A percentile compares a stretch with the other conserved stretches of the same genome.
phyloP scores from a whole-genome alignment of 352 stramenopile genomes.

The Pythium rhizo-oryzae region DNA sequence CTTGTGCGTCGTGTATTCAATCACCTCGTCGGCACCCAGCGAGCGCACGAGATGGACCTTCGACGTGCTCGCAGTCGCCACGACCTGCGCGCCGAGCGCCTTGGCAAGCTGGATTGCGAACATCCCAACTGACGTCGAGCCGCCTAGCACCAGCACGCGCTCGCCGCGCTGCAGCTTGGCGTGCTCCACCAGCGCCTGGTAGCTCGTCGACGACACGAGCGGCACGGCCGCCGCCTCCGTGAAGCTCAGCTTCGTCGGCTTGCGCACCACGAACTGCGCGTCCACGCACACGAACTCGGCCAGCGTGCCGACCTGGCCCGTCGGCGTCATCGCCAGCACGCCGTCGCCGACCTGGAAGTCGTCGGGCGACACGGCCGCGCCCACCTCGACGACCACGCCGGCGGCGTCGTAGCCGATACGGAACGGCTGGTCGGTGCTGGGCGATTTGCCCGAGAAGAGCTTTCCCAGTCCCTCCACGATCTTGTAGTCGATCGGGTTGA shows the following conservation, averaged over 20 bases:
- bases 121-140: slow-evolving; percentile 37
- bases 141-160: slow-evolving; percentile 47
- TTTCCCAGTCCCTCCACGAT: slow-evolving; percentile 8
- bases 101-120: slow-evolving; percentile 52
- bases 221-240: slow-evolving; percentile 45
- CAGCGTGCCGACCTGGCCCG: slow-evolving; percentile 21
- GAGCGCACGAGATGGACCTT: slow-evolving; percentile 39
- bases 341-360: slow-evolving; percentile 18
- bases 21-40: slow-evolving; percentile 40
- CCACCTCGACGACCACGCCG: slow-evolving; percentile 33
- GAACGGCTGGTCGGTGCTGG: slow-evolving; percentile 31
- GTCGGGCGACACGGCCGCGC: background rate
- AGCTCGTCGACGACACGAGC: slow-evolving; percentile 41
- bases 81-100: slow-evolving; percentile 11
- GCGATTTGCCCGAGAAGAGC: background rate
- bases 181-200: slow-evolving; percentile 38
- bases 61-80: slow-evolving; percentile 37
- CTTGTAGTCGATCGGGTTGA: slow-evolving; percentile 39
- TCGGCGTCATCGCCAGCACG: slow-evolving; percentile 25
- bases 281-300: slow-evolving; percentile 43
- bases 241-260: slow-evolving; percentile 44
- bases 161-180: slow-evolving; percentile 37
- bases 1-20: slow-evolving; percentile 47
- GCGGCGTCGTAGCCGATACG: slow-evolving; percentile 45
- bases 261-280: slow-evolving; percentile 37